Evolutionary conservation across 345 rosid genomes (phyloP).

Genomic region (Rubroshorea leprosula): DNA sequence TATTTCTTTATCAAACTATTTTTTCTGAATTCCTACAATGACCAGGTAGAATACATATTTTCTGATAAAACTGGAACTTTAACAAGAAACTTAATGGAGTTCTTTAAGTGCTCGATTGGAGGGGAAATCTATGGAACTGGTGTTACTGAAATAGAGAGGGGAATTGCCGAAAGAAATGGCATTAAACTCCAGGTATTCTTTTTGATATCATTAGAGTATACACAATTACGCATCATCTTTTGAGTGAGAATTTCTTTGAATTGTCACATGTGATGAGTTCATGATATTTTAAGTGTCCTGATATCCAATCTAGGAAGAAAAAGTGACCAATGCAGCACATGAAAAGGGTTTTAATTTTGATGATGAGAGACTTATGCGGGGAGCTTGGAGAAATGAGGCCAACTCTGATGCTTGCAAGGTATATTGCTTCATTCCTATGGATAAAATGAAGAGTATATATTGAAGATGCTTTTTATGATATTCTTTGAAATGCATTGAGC

Average conservation of each 20-base stretch:
- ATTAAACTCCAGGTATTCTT: slow-evolving; percentile 52
- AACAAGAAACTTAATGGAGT: slow-evolving; percentile 98
- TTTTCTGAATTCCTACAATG: slow-evolving; percentile 17
- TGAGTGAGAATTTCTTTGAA: background rate
- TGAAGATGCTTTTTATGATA: background rate
- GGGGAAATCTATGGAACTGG: slow-evolving; percentile 94
- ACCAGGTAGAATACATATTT: slow-evolving; percentile 94
- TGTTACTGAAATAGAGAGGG: slow-evolving; percentile 87
- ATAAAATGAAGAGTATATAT: slow-evolving; percentile 2
- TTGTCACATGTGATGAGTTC: background rate
- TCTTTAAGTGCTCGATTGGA: slow-evolving; percentile 98
- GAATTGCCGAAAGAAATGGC: slow-evolving; percentile 66
- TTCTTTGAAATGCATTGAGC: too few relatives aligned
- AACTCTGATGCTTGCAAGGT: slow-evolving; percentile 96
- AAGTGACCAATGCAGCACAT: slow-evolving; percentile 38
- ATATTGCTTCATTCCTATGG: too few relatives aligned
- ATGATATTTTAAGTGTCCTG: slow-evolving; percentile 10
- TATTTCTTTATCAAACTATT: slow-evolving; percentile 1
- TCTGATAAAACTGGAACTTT: slow-evolving; percentile 99
- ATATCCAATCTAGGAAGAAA: slow-evolving; percentile 38
- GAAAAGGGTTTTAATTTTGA: slow-evolving; percentile 98
- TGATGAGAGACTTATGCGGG: slow-evolving; percentile 83
- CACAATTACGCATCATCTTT: background rate
- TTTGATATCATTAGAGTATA: slow-evolving; percentile 4
- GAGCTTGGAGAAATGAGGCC: slow-evolving; percentile 98